A percentile compares a stretch with the other conserved stretches of the same genome.
phyloP scores from a whole-genome alignment of 176 grass and related monocot species.

The Aegilops umbellulata region DNA sequence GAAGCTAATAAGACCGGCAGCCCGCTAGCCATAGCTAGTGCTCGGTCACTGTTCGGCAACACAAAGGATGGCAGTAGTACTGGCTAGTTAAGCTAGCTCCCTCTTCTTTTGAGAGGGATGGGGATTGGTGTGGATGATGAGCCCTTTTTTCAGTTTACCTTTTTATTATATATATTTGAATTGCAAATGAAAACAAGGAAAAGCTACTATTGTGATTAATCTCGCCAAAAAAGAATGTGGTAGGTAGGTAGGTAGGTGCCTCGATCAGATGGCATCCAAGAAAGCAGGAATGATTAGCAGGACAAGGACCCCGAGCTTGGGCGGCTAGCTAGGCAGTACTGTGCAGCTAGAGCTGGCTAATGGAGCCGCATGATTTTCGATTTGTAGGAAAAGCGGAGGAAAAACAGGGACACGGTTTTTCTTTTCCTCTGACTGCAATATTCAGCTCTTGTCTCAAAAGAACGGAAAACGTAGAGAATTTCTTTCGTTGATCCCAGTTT shows the following conservation, averaged over 20 bases:
- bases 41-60: background rate
- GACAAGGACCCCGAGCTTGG: too few relatives aligned
- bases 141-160: background rate
- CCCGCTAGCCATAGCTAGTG: too few relatives aligned
- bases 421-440: too few relatives aligned
- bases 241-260: too few relatives aligned
- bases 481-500: too few relatives aligned
- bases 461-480: too few relatives aligned
- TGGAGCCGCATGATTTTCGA: too few relatives aligned
- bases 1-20: background rate
- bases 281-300: background rate
- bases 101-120: constrained; percentile 24
- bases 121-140: background rate
- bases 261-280: background rate
- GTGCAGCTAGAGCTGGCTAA: too few relatives aligned
- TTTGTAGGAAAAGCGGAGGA: too few relatives aligned
- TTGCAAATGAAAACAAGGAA: background rate
- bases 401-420: too few relatives aligned
- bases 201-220: background rate
- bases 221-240: background rate
- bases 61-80: background rate
- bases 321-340: too few relatives aligned
- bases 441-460: too few relatives aligned
- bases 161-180: background rate
- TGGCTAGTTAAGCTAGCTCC: background rate